A percentile compares a stretch with the other conserved stretches of the same genome.
Evolutionary conservation across 1,139 yeast genomes (phyloP).

Genomic region (Eremothecium coryli): DNA sequence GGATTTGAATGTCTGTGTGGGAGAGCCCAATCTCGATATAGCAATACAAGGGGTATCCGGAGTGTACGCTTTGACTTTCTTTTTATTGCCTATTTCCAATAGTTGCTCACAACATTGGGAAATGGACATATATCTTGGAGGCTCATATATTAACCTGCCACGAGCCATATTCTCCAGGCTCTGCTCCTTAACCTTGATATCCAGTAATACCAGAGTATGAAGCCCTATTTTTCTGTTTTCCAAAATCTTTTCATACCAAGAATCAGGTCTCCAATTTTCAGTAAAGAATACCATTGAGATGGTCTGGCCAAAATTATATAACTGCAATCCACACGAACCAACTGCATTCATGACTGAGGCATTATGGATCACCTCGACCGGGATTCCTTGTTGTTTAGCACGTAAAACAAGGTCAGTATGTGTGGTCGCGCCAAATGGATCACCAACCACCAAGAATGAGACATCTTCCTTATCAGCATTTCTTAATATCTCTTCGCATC

Average conservation of each 20-base stretch:
- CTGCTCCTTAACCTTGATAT: slow-evolving; percentile 94
- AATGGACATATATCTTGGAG: slow-evolving; percentile 93
- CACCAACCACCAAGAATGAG: slow-evolving; percentile 94
- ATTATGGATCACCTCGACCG: slow-evolving; percentile 79
- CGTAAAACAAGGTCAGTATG: slow-evolving; percentile 89
- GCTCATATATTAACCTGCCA: slow-evolving; percentile 86
- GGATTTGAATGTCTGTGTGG: slow-evolving; percentile 72
- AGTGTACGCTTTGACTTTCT: slow-evolving; percentile 70
- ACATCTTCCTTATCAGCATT: slow-evolving; percentile 73
- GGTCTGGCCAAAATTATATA: slow-evolving; percentile 93
- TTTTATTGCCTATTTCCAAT: slow-evolving; percentile 71
- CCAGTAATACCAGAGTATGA: slow-evolving; percentile 80
- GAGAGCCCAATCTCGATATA: slow-evolving; percentile 82
- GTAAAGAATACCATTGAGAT: slow-evolving; percentile 93
- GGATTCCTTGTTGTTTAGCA: slow-evolving; percentile 74
- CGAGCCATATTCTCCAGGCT: slow-evolving; percentile 90
- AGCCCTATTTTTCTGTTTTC: slow-evolving; percentile 86
- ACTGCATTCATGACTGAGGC: slow-evolving; percentile 98
- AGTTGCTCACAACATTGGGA: slow-evolving; percentile 83
- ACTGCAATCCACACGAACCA: slow-evolving; percentile 93
- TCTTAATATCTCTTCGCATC: slow-evolving; percentile 70
- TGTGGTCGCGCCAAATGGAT: slow-evolving; percentile 96
- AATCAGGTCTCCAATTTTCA: slow-evolving; percentile 92
- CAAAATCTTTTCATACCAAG: slow-evolving; percentile 79
- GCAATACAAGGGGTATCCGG: slow-evolving; percentile 89